These are phyloP conservation scores for Stachybotrys chartarum DNA, from an alignment of 2,329 filamentous ascomycete species.

Conservation along the genomic window DNA sequence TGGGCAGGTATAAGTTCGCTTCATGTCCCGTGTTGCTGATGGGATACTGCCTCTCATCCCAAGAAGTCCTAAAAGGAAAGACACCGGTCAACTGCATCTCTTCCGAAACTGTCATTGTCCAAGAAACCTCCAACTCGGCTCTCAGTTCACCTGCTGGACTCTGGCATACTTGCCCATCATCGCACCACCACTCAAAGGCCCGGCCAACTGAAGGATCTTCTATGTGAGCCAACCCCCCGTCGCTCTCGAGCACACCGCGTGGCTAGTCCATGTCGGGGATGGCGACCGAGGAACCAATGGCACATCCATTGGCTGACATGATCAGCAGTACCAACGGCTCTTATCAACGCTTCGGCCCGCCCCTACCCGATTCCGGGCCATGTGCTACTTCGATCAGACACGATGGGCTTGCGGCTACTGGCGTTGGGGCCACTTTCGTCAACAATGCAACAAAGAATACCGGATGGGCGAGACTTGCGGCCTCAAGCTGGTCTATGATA, in stretches of 20 bases:
- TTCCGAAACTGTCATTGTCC: neutral
- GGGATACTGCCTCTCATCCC: neutral
- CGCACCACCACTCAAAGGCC: neutral
- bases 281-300: neutral
- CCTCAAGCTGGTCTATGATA: slow-evolving; percentile 79
- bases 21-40: slow-evolving; percentile 14
- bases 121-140: neutral
- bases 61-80: neutral
- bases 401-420: slow-evolving; percentile 81
- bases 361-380: slow-evolving; percentile 32
- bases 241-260: neutral
- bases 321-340: neutral
- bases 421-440: slow-evolving; percentile 89
- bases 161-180: neutral
- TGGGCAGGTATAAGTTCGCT: slow-evolving; percentile 32
- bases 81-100: neutral
- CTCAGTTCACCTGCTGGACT: neutral
- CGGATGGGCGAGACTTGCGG: slow-evolving; percentile 95
- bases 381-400: slow-evolving; percentile 97
- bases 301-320: neutral
- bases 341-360: slow-evolving; percentile 5
- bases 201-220: neutral
- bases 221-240: neutral
- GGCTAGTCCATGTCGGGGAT: neutral
- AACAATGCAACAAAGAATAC: slow-evolving; percentile 92